Base-by-base conservation (phyloP, 139 green algal genomes). In the Axilococcus clingmanii region DNA sequence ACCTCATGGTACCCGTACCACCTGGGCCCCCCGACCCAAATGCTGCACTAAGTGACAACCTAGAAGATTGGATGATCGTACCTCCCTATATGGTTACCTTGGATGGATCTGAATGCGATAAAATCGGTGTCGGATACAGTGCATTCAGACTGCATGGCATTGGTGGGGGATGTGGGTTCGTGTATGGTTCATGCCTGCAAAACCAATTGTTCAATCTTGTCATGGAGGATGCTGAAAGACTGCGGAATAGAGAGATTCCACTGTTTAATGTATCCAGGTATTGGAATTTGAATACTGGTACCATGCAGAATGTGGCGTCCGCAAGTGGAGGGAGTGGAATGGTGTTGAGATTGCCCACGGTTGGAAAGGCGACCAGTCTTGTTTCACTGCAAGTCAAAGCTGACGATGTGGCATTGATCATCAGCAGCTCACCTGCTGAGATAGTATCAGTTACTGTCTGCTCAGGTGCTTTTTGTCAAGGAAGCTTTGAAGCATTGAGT, bases 31-130 rank as follows among this genome's bases (percentile, higher is more conserved):
- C 22, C 7, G n/a, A n/a, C n/a, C 44, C 56, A 7, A 57, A 63
- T 24, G 23, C 40, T 7, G 59, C 51, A 0, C 48, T 81, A 14
- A 48, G 52, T n/a, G 47, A 19, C 31, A 81, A 82, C 52, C 50
- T 61, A 20, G 51, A 55, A n/a, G 23, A 54, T 17, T 94, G 84
- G 84, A 79, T 92, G 70, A 37, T 94, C 28, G n/a, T 94, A 5
- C 63, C 77, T 7, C 25, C 37, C 1, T 56, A 4, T 29, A 34
- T 60, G 55, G 63, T 78, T 14, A 61, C 48, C 4, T 28, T 44
- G 5, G 49, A 59, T 14, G 80, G 80, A 27, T n/a, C n/a, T n/a
- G 44, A 57, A 8, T 91, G 82, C 57, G 69, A 91, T 67, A 82
- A 81, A 51, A 59, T 85, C 12, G 58, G 76, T 20, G 65, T 63